Evolutionary conservation across 2,329 filamentous ascomycete species (phyloP).

Genomic region (Paecilomyces niveus): DNA sequence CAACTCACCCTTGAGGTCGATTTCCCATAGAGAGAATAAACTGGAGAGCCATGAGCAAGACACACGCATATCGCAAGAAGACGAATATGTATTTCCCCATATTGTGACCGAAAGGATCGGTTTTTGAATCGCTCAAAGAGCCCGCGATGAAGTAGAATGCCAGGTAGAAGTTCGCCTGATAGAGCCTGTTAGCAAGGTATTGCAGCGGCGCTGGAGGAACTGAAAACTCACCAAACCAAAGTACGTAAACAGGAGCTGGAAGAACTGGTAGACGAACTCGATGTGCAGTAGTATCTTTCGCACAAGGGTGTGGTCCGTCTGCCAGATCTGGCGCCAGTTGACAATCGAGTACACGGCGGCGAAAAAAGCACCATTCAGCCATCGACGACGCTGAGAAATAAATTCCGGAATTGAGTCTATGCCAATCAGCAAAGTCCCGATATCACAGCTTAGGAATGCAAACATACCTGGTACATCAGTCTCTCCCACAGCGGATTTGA

Average conservation of each 20-base stretch:
- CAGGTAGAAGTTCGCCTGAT: constrained; percentile 87
- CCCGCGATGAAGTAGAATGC: constrained; percentile 98
- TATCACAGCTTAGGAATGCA: constrained; percentile 25
- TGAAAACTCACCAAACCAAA: constrained; percentile 63
- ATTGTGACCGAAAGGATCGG: constrained; percentile 88
- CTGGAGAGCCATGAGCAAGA: constrained; percentile 84
- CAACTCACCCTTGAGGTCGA: constrained; percentile 69
- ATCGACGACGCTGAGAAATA: constrained; percentile 89
- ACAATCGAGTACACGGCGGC: constrained; percentile 95
- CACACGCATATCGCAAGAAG: constrained; percentile 74
- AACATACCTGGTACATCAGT: constrained; percentile 84
- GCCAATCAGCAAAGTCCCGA: not conserved
- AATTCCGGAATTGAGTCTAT: constrained; percentile 89
- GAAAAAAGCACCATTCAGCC: constrained; percentile 98
- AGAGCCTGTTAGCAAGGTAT: constrained; percentile 8
- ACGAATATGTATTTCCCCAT: constrained; percentile 81
- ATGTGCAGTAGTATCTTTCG: constrained; percentile 89
- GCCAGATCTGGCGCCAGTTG: constrained; percentile 89
- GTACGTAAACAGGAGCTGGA: constrained; percentile 90
- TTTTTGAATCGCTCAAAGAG: constrained; percentile 66
- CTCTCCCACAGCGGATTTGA: constrained; percentile 92
- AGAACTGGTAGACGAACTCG: constrained; percentile 91
- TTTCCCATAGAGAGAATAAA: constrained; percentile 97
- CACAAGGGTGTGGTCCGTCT: constrained; percentile 80
- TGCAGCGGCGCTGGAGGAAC: not conserved